These are phyloP conservation scores for Globisporangium iwayamae DNA, from an alignment of 352 stramenopile species.

Conservation along the genomic window DNA sequence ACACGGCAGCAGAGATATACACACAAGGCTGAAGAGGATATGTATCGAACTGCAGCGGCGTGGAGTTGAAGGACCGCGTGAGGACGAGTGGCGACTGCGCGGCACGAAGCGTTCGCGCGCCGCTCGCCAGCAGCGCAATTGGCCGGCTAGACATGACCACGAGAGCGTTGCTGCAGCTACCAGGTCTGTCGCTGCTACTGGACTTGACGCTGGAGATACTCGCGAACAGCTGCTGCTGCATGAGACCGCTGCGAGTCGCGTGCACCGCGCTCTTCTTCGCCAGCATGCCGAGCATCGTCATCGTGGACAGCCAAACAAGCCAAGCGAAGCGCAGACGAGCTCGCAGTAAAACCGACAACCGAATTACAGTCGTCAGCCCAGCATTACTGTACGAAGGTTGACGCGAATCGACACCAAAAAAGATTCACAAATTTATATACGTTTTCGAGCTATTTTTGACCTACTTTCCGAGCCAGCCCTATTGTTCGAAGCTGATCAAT, in stretches of 20 bases:
- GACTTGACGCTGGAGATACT: neutral
- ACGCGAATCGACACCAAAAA: too few species aligned
- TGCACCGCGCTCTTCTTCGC: slow-evolving; percentile 9
- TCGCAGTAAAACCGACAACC: too few species aligned
- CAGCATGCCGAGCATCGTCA: neutral
- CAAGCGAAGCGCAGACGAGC: too few species aligned
- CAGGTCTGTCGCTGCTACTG: neutral
- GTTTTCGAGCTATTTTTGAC: too few species aligned
- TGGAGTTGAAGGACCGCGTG: slow-evolving; percentile 14
- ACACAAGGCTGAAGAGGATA: slow-evolving; percentile 12
- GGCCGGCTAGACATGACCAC: neutral
- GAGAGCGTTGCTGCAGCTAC: neutral
- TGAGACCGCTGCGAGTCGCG: too few species aligned
- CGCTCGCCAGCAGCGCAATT: neutral
- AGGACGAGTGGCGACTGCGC: neutral
- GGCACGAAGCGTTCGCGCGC: neutral
- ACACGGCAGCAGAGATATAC: neutral
- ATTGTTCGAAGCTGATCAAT: too few species aligned
- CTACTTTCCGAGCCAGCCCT: too few species aligned
- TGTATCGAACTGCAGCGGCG: slow-evolving; percentile 24
- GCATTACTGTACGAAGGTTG: too few species aligned
- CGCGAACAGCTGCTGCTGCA: neutral
- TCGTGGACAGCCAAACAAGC: neutral
- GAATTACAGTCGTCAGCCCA: too few species aligned
- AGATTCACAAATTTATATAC: too few species aligned